Conservation (phyloP, 768 basidiomycete species). For the Strobilomyces dryophilus region DNA sequence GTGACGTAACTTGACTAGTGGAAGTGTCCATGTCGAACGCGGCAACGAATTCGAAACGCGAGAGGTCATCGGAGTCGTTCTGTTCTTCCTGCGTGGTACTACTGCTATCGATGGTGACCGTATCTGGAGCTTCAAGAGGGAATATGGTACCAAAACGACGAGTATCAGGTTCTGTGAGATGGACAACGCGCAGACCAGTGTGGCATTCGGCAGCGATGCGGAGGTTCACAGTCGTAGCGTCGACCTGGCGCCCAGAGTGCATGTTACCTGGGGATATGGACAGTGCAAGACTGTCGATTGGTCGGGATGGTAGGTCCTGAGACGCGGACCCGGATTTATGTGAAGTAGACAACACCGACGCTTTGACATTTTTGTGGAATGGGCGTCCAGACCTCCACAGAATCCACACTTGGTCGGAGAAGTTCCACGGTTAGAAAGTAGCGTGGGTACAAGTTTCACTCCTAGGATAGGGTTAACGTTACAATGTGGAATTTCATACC, state of each 20-base stretch:
- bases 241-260: constrained; percentile 2
- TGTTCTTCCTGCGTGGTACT: constrained; percentile 14
- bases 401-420: constrained; percentile 19
- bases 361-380: constrained; percentile 24
- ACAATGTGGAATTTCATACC: too few species aligned
- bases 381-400: not conserved
- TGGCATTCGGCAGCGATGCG: not conserved
- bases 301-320: not conserved
- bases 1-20: not conserved
- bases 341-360: constrained; percentile 8
- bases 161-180: constrained; percentile 13
- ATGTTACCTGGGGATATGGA: constrained; percentile 4
- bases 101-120: constrained; percentile 1
- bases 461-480: constrained; percentile 17
- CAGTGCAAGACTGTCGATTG: not conserved
- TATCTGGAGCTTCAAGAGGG: constrained; percentile 6
- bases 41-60: constrained; percentile 12
- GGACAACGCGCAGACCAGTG: not conserved
- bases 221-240: constrained; percentile 5
- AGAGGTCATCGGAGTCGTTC: constrained; percentile 4
- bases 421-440: constrained; percentile 12
- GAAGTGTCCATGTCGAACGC: not conserved
- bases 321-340: constrained; percentile 14
- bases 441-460: not conserved
- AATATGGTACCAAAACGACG: constrained; percentile 28